Base-by-base conservation (phyloP, 345 rosid species). In the Salix brachista region DNA sequence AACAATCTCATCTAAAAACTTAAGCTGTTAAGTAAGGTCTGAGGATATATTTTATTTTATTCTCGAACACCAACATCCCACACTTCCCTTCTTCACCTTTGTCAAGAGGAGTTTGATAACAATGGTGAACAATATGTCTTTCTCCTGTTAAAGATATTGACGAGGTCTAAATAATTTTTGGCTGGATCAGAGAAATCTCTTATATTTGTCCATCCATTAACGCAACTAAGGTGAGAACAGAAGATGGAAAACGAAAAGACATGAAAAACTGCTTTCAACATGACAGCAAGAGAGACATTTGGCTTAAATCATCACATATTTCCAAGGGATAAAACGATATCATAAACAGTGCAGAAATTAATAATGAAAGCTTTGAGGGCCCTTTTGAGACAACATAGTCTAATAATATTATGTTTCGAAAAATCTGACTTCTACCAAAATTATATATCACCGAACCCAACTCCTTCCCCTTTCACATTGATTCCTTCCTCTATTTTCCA, bases 271-370 rank as follows among this genome's bases (percentile, higher is more conserved):
- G 75, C 3, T 19, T 9, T 64, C 62, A 42, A 69, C 30, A 62
- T 69, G 78, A 74, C 69, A 74, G 70, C 76, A 70, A 70, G 78
- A 67, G 70, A 65, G 83, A 82, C 85, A 79, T 67, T 50, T 75
- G 67, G 74, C 44, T 77, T 75, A 73, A 79, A 74, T 81, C 80
- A 66, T 18, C 8, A 67, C 79, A 81, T 74, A 71, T 71, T 73
- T 84, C 84, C 84, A 79, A 81, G 68, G 48, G 79, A 52, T 77
- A 66, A 68, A 71, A 75, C 79, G 77, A 75, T 81, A 71, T 78
- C 67, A 74, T 74, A 65, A 44, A 75, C 73, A 73, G 44, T 58
- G 70, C 18, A 39, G 17, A 44, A 30, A 30, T 74, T 37, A 74
- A 60, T 37, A 44, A 41, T 74, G n/a, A 48, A 58, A 21, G 37